Evolutionary conservation across 2,329 filamentous ascomycete species (phyloP).

Genomic region (Didymella pinodella): DNA sequence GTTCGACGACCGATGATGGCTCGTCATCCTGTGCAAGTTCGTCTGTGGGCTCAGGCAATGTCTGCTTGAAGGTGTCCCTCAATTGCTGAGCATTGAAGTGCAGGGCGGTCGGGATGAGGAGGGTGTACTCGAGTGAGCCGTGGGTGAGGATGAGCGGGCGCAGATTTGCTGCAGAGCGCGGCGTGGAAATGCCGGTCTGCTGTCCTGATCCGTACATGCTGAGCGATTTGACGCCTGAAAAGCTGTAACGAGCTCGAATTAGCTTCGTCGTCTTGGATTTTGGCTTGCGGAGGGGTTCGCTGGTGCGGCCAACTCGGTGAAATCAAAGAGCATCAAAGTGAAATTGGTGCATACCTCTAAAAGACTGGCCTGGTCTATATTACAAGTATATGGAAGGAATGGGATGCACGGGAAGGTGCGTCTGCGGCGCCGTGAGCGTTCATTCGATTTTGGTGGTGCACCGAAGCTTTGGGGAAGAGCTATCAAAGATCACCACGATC

Average conservation of each 20-base stretch:
- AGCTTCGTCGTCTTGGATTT: conserved; percentile 12
- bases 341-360: conserved; percentile 27
- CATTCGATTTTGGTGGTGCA: conserved; percentile 20
- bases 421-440: conserved; percentile 33
- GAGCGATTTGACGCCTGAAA: conserved; percentile 20
- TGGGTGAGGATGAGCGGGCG: conserved; percentile 90
- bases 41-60: conserved; percentile 89
- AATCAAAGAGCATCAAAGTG: conserved; percentile 5
- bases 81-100: conserved; percentile 97
- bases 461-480: conserved; percentile 18
- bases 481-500: conserved; percentile 8
- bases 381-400: conserved; percentile 30
- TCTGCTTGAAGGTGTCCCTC: conserved; percentile 86
- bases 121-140: conserved; percentile 94
- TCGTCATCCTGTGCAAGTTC: conserved; percentile 98
- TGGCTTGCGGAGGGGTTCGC: conserved; percentile 14
- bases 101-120: conserved; percentile 91
- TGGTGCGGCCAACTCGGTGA: background rate
- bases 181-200: conserved; percentile 96
- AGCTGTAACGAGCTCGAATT: conserved; percentile 16
- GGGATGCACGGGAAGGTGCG: conserved; percentile 29
- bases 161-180: conserved; percentile 89
- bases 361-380: conserved; percentile 18
- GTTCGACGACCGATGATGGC: conserved; percentile 92
- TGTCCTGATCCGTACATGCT: conserved; percentile 84